Conservation (phyloP, 139 green algal species). For the Chlamydomonas incerta region DNA sequence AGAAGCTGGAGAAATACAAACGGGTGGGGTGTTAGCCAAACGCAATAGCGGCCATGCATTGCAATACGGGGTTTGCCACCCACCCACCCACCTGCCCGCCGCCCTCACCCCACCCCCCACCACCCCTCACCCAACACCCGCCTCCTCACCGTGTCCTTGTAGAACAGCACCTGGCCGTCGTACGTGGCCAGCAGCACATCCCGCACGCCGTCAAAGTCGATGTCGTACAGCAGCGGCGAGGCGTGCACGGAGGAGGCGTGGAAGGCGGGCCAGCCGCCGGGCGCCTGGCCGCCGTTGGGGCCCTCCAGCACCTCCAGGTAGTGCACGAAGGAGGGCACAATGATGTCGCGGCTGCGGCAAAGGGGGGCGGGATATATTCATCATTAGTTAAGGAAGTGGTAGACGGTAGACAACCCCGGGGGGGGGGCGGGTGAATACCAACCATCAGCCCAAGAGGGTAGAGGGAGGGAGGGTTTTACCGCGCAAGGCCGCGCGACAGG, state of each 20-base stretch:
- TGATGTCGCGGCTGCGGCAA: conserved; percentile 83
- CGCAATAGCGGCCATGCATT: too few relatives aligned
- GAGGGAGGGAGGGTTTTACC: too few relatives aligned
- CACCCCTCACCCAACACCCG: background rate
- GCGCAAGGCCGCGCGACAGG: too few relatives aligned
- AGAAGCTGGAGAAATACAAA: too few relatives aligned
- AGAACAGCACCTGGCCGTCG: conserved; percentile 93
- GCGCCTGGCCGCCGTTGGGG: conserved; percentile 77
- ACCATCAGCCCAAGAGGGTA: too few relatives aligned
- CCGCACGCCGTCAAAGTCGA: conserved; percentile 87
- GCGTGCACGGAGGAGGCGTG: conserved; percentile 89
- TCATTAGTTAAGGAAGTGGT: background rate
- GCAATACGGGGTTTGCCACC: too few relatives aligned
- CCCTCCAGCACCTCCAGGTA: conserved; percentile 94
- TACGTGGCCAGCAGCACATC: conserved; percentile 94
- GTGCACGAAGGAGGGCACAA: conserved; percentile 95
- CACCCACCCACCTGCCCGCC: background rate
- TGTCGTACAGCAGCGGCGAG: conserved; percentile 92
- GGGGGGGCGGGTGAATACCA: too few relatives aligned
- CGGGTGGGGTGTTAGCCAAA: too few relatives aligned
- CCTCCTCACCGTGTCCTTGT: conserved; percentile 82
- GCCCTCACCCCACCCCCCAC: background rate
- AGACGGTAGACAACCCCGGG: too few relatives aligned
- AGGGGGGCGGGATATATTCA: background rate
- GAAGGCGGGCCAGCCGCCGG: conserved; percentile 82